phyloP scores from a whole-genome alignment of 805 yeast species.

The Pichia ethanolica region DNA sequence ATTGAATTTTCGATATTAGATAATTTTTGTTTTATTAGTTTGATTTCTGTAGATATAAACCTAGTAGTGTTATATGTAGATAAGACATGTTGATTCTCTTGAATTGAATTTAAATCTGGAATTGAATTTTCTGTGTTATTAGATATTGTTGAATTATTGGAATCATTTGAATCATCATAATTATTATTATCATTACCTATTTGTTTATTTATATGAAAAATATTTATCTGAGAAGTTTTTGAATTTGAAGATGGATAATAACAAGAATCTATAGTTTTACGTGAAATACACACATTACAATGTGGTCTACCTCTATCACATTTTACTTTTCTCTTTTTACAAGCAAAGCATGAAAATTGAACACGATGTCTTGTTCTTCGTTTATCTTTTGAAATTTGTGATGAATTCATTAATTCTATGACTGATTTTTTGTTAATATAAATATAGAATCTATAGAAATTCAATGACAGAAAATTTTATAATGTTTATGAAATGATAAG shows the following conservation, averaged over 20 bases:
- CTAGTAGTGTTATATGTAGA: no score
- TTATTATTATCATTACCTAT: not conserved
- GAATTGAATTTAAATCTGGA: no score
- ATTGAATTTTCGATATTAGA: no score
- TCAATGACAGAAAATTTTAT: no score
- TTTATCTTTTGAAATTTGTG: not conserved
- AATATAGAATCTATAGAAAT: no score
- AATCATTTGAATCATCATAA: not conserved
- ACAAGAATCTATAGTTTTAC: not conserved
- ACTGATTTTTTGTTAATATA: no score
- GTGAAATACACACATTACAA: not conserved
- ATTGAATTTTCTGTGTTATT: no score
- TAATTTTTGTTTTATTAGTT: no score
- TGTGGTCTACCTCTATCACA: slow-evolving; percentile 1
- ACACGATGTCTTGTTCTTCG: not conserved
- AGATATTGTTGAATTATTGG: not conserved
- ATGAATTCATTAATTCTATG: not conserved
- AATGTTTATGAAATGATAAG: no score
- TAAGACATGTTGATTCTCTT: no score
- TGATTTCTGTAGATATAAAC: no score
- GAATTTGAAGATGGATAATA: not conserved
- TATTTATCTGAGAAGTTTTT: not conserved
- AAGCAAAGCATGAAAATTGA: not conserved
- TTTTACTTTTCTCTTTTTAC: not conserved
- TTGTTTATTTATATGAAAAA: not conserved